A percentile compares a stretch with the other conserved stretches of the same genome.
These are phyloP conservation scores for Rhizoclosmatium globosum DNA, from an alignment of 192 early-diverging fungal genomes.

Conservation along the genomic window DNA sequence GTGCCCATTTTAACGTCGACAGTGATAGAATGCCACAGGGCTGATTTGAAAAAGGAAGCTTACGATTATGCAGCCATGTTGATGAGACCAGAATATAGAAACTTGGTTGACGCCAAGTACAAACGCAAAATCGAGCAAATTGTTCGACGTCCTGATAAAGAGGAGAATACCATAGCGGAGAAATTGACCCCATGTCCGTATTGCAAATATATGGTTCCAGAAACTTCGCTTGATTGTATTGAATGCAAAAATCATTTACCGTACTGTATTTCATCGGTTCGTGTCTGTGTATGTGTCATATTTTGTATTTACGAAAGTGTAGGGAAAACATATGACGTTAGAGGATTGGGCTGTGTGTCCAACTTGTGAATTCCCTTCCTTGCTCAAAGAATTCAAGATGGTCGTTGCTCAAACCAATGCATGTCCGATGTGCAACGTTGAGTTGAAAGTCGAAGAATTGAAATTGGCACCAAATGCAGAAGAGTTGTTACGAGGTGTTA, in stretches of 20 bases:
- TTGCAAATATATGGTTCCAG: slow-evolving; percentile 52
- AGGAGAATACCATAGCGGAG: slow-evolving; percentile 51
- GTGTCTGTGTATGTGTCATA: neutral
- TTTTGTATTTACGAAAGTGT: slow-evolving; percentile 8
- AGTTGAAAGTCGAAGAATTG: slow-evolving; percentile 13
- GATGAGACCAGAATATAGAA: slow-evolving; percentile 66
- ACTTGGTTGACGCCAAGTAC: slow-evolving; percentile 66
- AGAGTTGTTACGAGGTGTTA: slow-evolving; percentile 35
- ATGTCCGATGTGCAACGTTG: slow-evolving; percentile 61
- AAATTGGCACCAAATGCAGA: slow-evolving; percentile 10
- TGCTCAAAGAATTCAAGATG: slow-evolving; percentile 47
- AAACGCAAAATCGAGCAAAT: slow-evolving; percentile 65
- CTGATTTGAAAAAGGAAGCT: slow-evolving; percentile 57
- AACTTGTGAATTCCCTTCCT: slow-evolving; percentile 56
- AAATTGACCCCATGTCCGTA: slow-evolving; percentile 59
- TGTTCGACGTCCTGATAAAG: slow-evolving; percentile 62
- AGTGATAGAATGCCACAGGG: slow-evolving; percentile 68
- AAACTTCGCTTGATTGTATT: slow-evolving; percentile 59
- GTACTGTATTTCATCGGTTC: slow-evolving; percentile 68
- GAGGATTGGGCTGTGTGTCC: slow-evolving; percentile 61
- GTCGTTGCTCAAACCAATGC: slow-evolving; percentile 47
- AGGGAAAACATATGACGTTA: slow-evolving; percentile 64
- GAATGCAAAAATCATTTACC: slow-evolving; percentile 69
- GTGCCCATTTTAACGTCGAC: slow-evolving; percentile 67
- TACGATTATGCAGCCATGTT: slow-evolving; percentile 65